Evolutionary conservation across 805 yeast genomes (phyloP).

Genomic region (Geotrichum ghanense): DNA sequence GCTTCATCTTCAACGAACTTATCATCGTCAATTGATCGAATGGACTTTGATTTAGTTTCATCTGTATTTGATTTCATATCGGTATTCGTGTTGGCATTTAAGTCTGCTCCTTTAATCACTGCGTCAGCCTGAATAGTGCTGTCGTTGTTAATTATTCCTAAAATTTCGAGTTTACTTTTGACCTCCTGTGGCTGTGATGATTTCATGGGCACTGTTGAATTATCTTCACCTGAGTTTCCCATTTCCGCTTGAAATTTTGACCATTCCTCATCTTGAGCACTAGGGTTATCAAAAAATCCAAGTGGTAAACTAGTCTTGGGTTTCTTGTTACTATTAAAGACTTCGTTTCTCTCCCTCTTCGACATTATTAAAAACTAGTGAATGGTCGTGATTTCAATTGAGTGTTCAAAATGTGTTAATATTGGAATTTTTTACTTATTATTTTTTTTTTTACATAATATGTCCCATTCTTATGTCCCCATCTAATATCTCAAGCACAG

Average conservation of each 20-base stretch:
- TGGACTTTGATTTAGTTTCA: too few relatives aligned
- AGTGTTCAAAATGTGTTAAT: background rate
- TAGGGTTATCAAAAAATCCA: background rate
- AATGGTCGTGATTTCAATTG: too few relatives aligned
- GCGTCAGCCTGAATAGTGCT: background rate
- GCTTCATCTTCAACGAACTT: conserved; percentile 11
- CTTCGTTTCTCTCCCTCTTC: background rate
- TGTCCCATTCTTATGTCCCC: background rate
- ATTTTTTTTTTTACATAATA: background rate
- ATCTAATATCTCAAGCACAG: background rate
- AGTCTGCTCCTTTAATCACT: conserved; percentile 5
- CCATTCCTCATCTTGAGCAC: conserved; percentile 7
- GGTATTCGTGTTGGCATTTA: too few relatives aligned
- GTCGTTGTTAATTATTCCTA: background rate
- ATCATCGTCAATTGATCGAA: background rate
- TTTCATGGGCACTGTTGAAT: too few relatives aligned
- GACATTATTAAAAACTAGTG: too few relatives aligned
- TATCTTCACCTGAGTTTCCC: background rate
- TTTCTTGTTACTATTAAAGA: background rate
- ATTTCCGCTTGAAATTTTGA: conserved; percentile 6
- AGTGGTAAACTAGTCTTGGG: background rate
- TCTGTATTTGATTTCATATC: too few relatives aligned
- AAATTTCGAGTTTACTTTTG: background rate
- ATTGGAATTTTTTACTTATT: background rate
- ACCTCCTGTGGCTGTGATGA: background rate